Evolutionary conservation across 176 grass and related monocot species (phyloP), one percentile per base, ranked within the genome.

Genomic region (Cymbopogon citratus): DNA sequence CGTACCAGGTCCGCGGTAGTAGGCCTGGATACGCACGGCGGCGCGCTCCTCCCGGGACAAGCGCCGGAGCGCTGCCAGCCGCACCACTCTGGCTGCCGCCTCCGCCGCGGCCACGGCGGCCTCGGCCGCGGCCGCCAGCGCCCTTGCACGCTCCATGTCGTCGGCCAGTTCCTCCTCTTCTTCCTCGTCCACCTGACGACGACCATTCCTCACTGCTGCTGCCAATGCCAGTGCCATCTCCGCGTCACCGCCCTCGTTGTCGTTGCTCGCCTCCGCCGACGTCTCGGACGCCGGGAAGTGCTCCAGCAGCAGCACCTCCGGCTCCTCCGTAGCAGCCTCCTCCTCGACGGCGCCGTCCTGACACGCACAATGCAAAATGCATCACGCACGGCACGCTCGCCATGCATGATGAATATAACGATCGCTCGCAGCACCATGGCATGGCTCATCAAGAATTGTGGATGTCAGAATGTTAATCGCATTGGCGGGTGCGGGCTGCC

Each of bases 1-100:
- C 78, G 63, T 87, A 93, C 94, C 94, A 97, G 77, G 60, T 91
- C 94, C 91, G 76, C 91, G 89, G 86, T 97, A 97, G 80, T 75
- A 91, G 3, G 94, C 66, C 74, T 97, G 94, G 87, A 97, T 93
- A 69, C 84, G 84, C 77, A 89, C 74, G 74, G 91, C 91, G 66
- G 94, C 94, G 74, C 78, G 83, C 66, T 91, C 86, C 86, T 89
- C 31, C 84, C 80, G 74, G 21, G 94, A 80, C 24, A 52, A 12
- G 2, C 79, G 80, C 67, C 81, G 72, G 38, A 84, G 76, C 4
- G 82, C 90, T 4, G 86, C 81, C n/a, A 89, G 77, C 34, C 90
- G 71, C 38, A 97, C 89, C 83, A 90, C 91, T 77, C 85, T 85
- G 1, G 88, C 88, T 5, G 87, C 91, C 1, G 90, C 85, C 80